Conservation (phyloP, 768 basidiomycete genomes). For the Amanita brunnescens region DNA sequence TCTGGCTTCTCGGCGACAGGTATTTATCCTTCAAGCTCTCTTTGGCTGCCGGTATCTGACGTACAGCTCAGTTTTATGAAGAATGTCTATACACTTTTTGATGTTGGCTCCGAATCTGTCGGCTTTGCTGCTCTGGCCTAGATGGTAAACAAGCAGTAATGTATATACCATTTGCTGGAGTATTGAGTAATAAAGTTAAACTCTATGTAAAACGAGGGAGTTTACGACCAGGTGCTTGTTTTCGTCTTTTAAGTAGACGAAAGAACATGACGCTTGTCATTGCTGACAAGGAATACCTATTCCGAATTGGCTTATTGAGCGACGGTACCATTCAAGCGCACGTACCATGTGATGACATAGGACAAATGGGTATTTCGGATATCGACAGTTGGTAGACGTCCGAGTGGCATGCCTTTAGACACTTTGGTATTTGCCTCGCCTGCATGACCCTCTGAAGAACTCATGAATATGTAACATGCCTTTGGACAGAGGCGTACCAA, state of each 20-base stretch:
- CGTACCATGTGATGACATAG: constrained; percentile 91
- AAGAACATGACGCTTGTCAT: constrained; percentile 81
- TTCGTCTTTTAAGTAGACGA: constrained; percentile 52
- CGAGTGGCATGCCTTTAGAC: constrained; percentile 73
- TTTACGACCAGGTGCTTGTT: constrained; percentile 35
- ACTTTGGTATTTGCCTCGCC: constrained; percentile 58
- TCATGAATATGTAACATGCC: background rate
- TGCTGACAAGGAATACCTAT: constrained; percentile 83
- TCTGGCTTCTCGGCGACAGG: background rate
- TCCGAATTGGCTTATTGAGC: background rate
- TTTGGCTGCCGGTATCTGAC: background rate
- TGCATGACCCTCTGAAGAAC: constrained; percentile 65
- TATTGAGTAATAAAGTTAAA: background rate
- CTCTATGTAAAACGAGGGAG: constrained; percentile 45
- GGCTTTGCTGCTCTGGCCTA: constrained; percentile 26
- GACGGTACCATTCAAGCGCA: constrained; percentile 5
- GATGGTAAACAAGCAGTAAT: background rate
- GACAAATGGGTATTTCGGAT: constrained; percentile 90
- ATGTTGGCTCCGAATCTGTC: constrained; percentile 23
- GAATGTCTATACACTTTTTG: constrained; percentile 37
- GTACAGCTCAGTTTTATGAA: constrained; percentile 24
- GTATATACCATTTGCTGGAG: background rate
- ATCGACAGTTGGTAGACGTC: constrained; percentile 75
- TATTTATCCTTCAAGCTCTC: background rate
- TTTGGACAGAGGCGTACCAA: constrained; percentile 47